Evolutionary conservation across 2,329 filamentous ascomycete species (phyloP).

Genomic region (Colletotrichum tropicale): DNA sequence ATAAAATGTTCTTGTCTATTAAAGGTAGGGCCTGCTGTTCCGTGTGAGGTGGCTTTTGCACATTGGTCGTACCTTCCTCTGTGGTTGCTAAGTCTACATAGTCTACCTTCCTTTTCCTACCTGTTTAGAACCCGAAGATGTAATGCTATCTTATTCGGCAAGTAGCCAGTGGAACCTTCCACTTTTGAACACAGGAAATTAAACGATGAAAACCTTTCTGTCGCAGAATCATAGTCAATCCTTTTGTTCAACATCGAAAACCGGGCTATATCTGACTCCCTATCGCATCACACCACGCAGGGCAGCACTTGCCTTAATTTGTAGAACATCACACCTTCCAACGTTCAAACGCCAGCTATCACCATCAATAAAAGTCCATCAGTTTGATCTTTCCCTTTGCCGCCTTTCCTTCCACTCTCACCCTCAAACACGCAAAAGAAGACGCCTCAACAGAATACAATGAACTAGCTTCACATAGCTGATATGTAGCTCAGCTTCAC

Average conservation of each 20-base stretch:
- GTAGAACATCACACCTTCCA: not conserved
- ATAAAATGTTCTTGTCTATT: accelerated
- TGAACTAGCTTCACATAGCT: not conserved
- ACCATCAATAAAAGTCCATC: not conserved
- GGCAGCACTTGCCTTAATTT: not conserved
- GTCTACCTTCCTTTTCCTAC: not conserved
- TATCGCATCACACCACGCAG: no score
- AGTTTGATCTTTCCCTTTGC: accelerated
- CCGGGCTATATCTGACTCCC: not conserved
- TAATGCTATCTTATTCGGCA: not conserved
- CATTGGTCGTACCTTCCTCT: not conserved
- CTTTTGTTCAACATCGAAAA: not conserved
- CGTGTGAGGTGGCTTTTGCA: not conserved
- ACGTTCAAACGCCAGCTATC: accelerated
- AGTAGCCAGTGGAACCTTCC: no score
- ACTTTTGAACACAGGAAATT: no score
- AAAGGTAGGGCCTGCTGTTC: accelerated
- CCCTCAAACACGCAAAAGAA: not conserved
- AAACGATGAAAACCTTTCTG: no score
- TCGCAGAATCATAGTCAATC: not conserved
- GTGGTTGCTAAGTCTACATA: not conserved
- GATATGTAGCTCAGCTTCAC: not conserved
- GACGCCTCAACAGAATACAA: not conserved
- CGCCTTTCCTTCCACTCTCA: not conserved
- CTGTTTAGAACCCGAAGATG: not conserved